A percentile compares a stretch with the other conserved stretches of the same genome.
Conservation (phyloP, 2,329 filamentous ascomycete species). For the Aspergillus melleus region DNA sequence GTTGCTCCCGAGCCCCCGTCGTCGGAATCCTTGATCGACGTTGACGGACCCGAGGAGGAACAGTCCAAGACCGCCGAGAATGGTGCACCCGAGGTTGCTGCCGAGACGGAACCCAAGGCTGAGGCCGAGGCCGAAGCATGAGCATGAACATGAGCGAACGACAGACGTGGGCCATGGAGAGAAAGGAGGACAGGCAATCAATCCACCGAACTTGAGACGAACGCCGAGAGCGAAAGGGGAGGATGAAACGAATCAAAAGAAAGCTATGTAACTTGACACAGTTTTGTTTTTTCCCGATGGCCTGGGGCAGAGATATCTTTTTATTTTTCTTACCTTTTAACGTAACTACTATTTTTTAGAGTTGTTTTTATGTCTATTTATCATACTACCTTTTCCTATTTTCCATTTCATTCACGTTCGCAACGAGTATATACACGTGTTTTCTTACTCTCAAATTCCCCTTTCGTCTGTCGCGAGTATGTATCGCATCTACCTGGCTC, state of each 20-base stretch:
- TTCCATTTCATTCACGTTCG: conserved; percentile 15
- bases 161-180: too few species aligned
- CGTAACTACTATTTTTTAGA: conserved; percentile 10
- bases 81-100: conserved; percentile 32
- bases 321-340: conserved; percentile 4
- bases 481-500: neutral
- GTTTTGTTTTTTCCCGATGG: conserved; percentile 3
- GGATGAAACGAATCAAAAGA: conserved; percentile 18
- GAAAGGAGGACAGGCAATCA: neutral
- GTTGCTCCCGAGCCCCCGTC: conserved; percentile 43
- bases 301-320: conserved; percentile 20
- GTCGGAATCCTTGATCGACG: conserved; percentile 44
- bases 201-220: too few species aligned
- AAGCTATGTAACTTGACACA: neutral
- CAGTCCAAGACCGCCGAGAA: conserved; percentile 34
- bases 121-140: conserved; percentile 10
- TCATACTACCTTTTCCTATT: conserved; percentile 18
- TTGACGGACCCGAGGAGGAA: conserved; percentile 35
- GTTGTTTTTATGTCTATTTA: conserved; percentile 6
- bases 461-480: neutral
- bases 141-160: neutral
- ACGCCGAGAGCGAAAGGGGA: neutral
- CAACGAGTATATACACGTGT: neutral
- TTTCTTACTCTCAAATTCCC: neutral
- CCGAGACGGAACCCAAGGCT: conserved; percentile 13